Evolutionary conservation across 805 yeast species (phyloP).

Genomic region (Cyberlindnera petersonii): DNA sequence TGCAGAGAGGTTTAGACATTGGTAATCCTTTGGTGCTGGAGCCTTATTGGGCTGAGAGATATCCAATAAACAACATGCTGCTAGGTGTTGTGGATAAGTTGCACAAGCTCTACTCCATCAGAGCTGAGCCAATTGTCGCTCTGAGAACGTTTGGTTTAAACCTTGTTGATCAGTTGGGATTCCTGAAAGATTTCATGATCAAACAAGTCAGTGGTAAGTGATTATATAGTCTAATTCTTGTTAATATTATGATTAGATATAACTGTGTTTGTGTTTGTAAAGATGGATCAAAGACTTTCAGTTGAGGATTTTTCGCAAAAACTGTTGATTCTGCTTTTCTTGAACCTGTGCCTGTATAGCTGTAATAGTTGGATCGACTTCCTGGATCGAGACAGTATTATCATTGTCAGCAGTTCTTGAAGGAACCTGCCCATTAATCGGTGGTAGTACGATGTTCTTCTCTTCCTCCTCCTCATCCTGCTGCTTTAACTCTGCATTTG

Average conservation of each 20-base stretch:
- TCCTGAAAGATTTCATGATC: constrained; percentile 69
- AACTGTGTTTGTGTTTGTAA: background rate
- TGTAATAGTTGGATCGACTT: constrained; percentile 4
- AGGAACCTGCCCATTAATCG: no score
- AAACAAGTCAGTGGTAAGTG: constrained; percentile 44
- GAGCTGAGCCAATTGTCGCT: constrained; percentile 67
- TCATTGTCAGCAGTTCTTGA: background rate
- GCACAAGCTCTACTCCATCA: constrained; percentile 80
- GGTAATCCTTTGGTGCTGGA: constrained; percentile 80
- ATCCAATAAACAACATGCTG: constrained; percentile 71
- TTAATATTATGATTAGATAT: no score
- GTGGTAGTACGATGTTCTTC: background rate
- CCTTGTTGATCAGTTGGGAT: constrained; percentile 55
- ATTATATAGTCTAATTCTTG: no score
- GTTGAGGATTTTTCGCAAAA: constrained; percentile 5
- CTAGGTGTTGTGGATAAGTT: constrained; percentile 89
- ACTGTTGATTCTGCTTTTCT: constrained; percentile 4
- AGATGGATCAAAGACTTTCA: background rate
- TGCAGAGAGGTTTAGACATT: constrained; percentile 78
- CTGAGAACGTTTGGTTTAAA: constrained; percentile 75
- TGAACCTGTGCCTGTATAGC: constrained; percentile 2
- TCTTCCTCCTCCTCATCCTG: no score
- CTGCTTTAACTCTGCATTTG: no score
- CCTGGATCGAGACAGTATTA: background rate
- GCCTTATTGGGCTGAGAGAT: constrained; percentile 81